Evolutionary conservation across 1,284 basidiomycete species (phyloP), one percentile per base, ranked within the genome.

Genomic region (Mycocalia duriaeana): DNA sequence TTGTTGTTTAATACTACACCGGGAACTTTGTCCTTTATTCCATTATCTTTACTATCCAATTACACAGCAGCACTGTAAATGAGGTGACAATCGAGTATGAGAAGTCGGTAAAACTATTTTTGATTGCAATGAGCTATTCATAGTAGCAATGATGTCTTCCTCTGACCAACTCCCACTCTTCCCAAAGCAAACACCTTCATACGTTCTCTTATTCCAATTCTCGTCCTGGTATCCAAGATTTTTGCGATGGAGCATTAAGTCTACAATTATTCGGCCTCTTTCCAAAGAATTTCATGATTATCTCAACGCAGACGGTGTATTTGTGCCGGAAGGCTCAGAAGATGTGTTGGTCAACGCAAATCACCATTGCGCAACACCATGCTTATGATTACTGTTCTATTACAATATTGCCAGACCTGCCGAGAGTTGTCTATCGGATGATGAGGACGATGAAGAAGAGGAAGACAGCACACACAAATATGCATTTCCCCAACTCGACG

Each of bases 151-250:
- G 23, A 53, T 54, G 54, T 16, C 37, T 39, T 34, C 41, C 41
- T 42, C 40, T 42, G 51, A 54, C 25, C 50, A 53, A 43, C 34
- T 44, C 16, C 45, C 57, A 16, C 56, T 75, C 23, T 85, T 87
- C 58, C 85, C 86, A 3, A 46, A 54, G 0, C 64, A 81, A 36
- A 72, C 75, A 0, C 62, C 63, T 7, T 58, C 68, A 13, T 75
- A 85, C 59, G 71, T 92, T 46, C 73, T 90, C 43, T 72, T 81
- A 1, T 90, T 91, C 57, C 88, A 92, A 52, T 92, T 94, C 59
- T 92, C 90, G 2, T 77, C 81, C 2, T 97, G 94, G 94, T 93
- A 94, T 59, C 81, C 89, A 2, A 65, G 62, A 5, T 94, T 93
- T 63, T 72, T 82, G 19, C 69, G 72, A 16, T 60, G 83, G 36